These are phyloP conservation scores for Lactarius quietus DNA, from an alignment of 768 basidiomycete genomes.

Conservation along the genomic window DNA sequence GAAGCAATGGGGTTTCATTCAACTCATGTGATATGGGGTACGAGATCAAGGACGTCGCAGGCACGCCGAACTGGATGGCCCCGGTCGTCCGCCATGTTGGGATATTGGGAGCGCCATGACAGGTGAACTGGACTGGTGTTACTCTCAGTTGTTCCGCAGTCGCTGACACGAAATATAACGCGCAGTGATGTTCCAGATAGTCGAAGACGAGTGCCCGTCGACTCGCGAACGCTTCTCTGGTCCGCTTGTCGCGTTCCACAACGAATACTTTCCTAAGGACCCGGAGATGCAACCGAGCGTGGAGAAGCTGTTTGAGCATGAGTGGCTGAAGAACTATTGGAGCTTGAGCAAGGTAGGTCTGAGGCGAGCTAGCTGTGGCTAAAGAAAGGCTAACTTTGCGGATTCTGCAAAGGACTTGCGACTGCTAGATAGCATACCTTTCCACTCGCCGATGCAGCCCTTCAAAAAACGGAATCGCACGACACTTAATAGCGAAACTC, in stretches of 20 bases:
- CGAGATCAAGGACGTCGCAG: slow-evolving; percentile 81
- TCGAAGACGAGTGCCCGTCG: slow-evolving; percentile 88
- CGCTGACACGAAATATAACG: neutral
- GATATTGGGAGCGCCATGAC: slow-evolving; percentile 89
- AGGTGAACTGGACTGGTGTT: slow-evolving; percentile 44
- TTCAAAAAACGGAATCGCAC: slow-evolving; percentile 61
- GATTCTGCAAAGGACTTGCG: slow-evolving; percentile 57
- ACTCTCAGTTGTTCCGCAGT: neutral
- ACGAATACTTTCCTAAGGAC: slow-evolving; percentile 88
- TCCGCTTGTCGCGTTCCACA: slow-evolving; percentile 73
- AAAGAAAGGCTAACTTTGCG: too few species aligned
- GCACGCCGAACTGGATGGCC: slow-evolving; percentile 99
- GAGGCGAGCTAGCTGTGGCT: neutral
- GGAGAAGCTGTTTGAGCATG: slow-evolving; percentile 81
- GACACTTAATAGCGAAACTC: slow-evolving; percentile 44
- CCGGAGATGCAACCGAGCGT: slow-evolving; percentile 81
- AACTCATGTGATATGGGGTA: slow-evolving; percentile 88
- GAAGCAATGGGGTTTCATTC: slow-evolving; percentile 94
- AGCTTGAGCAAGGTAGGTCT: slow-evolving; percentile 63
- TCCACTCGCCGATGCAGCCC: slow-evolving; percentile 85
- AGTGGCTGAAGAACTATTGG: slow-evolving; percentile 85
- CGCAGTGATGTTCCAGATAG: slow-evolving; percentile 96
- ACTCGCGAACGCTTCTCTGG: too few species aligned
- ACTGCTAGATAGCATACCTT: slow-evolving; percentile 93
- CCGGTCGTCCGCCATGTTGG: too few species aligned